Evolutionary conservation across 75 land plant species (phyloP), one percentile per base, ranked within the genome.

Genomic region (Pseudotsuga menziesii): DNA sequence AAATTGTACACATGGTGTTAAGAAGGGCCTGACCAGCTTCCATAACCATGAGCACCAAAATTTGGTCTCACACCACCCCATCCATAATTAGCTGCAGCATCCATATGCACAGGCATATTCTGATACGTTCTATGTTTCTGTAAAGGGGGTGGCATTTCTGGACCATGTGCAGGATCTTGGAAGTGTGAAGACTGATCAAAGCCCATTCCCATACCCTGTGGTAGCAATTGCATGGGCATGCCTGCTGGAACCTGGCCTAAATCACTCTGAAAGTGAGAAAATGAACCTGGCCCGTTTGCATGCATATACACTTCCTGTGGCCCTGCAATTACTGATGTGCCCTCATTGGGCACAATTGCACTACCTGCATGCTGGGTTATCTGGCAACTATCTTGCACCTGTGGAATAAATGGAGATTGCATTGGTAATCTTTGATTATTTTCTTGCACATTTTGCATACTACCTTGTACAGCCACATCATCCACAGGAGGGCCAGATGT

Each of bases 311-410:
- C 77, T 70, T 71, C 78, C 3, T 57, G 77, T n/a, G 57, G 23
- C 55, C 23, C 23, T 60, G 61, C 2, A 57, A 57, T 74, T n/a
- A n/a, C 26, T 5, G 61, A 44, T 23, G 77, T 15, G n/a, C 41
- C 55, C 27, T 79, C 75, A 22, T 74, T 60, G 20, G 78, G 62
- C 52, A 76, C 22, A 0, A 64, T 75, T 12, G 78, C 7, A 57
- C 26, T 27, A 12, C 85, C 85, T 71, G 67, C 62, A 57, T 67
- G 79, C 86, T 86, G 86, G 12, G 80, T 80, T 22, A 80, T 86
- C 13, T 82, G 80, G 72, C 72, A 84, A 74, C 26, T 64, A 60
- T 77, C 82, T 41, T 77, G 73, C 23, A 79, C 75, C 67, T 79
- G 75, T 23, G 58, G 57, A 12, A 73, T 26, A 73, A 73, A 55